Evolutionary conservation across 208 protist genomes (phyloP), one percentile per base, ranked within the genome.

Genomic region (Trypanosoma lewisi): DNA sequence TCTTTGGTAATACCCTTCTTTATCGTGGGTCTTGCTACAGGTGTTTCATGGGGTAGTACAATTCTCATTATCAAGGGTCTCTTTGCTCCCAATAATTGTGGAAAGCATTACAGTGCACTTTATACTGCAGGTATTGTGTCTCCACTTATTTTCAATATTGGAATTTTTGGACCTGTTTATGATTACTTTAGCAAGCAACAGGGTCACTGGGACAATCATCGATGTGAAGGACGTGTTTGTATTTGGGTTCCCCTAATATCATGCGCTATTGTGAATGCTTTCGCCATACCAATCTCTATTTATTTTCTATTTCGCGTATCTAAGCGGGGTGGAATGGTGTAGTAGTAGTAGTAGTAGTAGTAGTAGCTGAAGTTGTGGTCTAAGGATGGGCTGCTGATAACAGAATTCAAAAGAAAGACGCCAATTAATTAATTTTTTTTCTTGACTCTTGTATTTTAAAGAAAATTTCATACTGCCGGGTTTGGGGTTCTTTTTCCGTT

Each of bases 41-140:
- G 87, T n/a, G 70, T 89, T 19, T 87, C 82, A 16, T 93, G 87
- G 87, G 87, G 87, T 28, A 82, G 77, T 56, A 83, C 77, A 16
- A 78, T 93, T 37, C 74, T 93, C 33, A 74, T 87, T 60, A 73
- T 89, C 31, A 93, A 82, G 17, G 65, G 73, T 19, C 60, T 91
- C 42, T 93, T 93, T 58, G 57, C 66, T 12, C 33, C 70, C 45
- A 59, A 57, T 45, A 89, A 89, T 63, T 87, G 82, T 52, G 87
- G 87, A 27, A 88, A 87, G 60, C 87, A 93, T 67, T 93, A 93
- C 75, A 87, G 80, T 50, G 83, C 76, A 48, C 69, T 93, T 11
- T 93, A 91, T 64, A 93, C 87, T 1, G 83, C 87, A 0, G 87
- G 87, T 58, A 91, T 91, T 73, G 60, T 89, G 23, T 89, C 87